Percentiles rank a stretch among this genome's conserved stretches.
These are phyloP conservation scores for Papiliotrema flavescens DNA, from an alignment of 1,284 basidiomycete species.

Conservation along the genomic window DNA sequence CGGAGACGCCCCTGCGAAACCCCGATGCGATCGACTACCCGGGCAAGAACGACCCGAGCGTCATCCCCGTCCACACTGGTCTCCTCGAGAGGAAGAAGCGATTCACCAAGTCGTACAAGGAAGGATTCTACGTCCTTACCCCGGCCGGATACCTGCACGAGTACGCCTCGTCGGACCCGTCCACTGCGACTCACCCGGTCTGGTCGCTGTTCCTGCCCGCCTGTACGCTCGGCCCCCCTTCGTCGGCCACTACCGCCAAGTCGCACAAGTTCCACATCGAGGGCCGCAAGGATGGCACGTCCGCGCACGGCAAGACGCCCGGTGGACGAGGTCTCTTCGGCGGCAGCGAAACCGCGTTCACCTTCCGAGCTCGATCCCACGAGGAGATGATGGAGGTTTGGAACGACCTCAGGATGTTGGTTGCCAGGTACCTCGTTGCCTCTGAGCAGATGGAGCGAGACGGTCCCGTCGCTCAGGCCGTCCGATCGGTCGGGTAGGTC, in stretches of 20 bases:
- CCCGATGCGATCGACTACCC: slow-evolving; percentile 81
- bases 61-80: slow-evolving; percentile 84
- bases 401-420: slow-evolving; percentile 97
- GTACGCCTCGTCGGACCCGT: slow-evolving; percentile 75
- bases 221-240: slow-evolving; percentile 95
- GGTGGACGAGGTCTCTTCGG: slow-evolving; percentile 57
- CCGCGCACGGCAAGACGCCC: slow-evolving; percentile 56
- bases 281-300: slow-evolving; percentile 68
- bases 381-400: slow-evolving; percentile 99
- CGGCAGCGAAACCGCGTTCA: slow-evolving; percentile 66
- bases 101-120: slow-evolving; percentile 85
- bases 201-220: slow-evolving; percentile 91
- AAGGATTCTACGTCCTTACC: slow-evolving; percentile 89
- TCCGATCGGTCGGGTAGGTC: slow-evolving; percentile 77
- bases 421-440: slow-evolving; percentile 91
- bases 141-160: slow-evolving; percentile 95
- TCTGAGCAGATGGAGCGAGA: slow-evolving; percentile 90
- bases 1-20: slow-evolving; percentile 86
- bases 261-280: slow-evolving; percentile 98
- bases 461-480: slow-evolving; percentile 89
- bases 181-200: slow-evolving; percentile 62
- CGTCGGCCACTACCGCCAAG: slow-evolving; percentile 60
- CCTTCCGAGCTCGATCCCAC: slow-evolving; percentile 81
- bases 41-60: slow-evolving; percentile 86
- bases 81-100: slow-evolving; percentile 95